Evolutionary conservation across 495 filamentous ascomycete species (phyloP).

Genomic region (Filosporella fistucella): DNA sequence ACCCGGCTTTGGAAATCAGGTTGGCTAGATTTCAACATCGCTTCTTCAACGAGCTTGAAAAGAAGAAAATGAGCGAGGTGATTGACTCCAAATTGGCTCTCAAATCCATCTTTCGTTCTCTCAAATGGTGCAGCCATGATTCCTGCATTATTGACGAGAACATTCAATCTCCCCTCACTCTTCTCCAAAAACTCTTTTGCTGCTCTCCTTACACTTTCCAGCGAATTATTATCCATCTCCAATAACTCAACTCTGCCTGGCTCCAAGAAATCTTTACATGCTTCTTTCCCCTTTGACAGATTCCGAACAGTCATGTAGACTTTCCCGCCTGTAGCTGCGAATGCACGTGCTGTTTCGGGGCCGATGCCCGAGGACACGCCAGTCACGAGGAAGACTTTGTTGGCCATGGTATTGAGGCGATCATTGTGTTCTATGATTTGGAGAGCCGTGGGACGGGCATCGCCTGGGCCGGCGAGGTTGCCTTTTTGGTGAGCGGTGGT

Average conservation of each 20-base stretch:
- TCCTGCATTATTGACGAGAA: slow-evolving; percentile 58
- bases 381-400: slow-evolving; percentile 47
- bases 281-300: slow-evolving; percentile 33
- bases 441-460: slow-evolving; percentile 51
- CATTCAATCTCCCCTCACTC: slow-evolving; percentile 31
- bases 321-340: slow-evolving; percentile 41
- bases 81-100: slow-evolving; percentile 66
- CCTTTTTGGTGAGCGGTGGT: slow-evolving; percentile 29
- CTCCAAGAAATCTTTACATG: slow-evolving; percentile 25
- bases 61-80: slow-evolving; percentile 66
- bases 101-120: slow-evolving; percentile 57
- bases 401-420: slow-evolving; percentile 32
- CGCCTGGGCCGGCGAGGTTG: slow-evolving; percentile 40
- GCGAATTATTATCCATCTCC: slow-evolving; percentile 29
- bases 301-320: slow-evolving; percentile 40
- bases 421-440: slow-evolving; percentile 47
- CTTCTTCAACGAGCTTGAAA: slow-evolving; percentile 55
- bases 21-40: slow-evolving; percentile 45
- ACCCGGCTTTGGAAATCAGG: slow-evolving; percentile 28
- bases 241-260: slow-evolving; percentile 29
- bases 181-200: slow-evolving; percentile 23
- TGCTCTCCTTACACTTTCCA: slow-evolving; percentile 25
- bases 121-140: slow-evolving; percentile 44
- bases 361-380: slow-evolving; percentile 49
- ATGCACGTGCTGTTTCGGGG: slow-evolving; percentile 41